phyloP scores from a whole-genome alignment of 139 green algal species.

The Chlamydomonas sp. region DNA sequence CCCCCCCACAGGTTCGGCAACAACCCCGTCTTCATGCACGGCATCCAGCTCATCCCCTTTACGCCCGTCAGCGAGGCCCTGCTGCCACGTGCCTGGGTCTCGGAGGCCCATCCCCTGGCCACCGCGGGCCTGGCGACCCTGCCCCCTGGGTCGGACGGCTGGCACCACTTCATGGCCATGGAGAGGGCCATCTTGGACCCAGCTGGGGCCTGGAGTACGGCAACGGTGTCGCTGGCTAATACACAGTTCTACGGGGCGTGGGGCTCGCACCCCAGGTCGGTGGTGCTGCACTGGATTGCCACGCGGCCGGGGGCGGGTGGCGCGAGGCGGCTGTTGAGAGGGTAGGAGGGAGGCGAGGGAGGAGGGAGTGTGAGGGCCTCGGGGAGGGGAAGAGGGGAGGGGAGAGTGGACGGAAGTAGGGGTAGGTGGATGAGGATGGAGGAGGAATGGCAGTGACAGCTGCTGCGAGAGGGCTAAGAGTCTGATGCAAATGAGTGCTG shows the following conservation, averaged over 20 bases:
- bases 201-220: not conserved
- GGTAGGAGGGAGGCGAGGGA: no score
- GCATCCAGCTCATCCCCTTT: constrained; percentile 60
- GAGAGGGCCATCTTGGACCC: not conserved
- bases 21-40: constrained; percentile 47
- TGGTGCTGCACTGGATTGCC: constrained; percentile 25
- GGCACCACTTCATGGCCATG: not conserved
- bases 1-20: constrained; percentile 21
- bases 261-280: constrained; percentile 5
- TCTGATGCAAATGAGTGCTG: no score
- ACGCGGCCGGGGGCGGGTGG: not conserved
- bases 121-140: no score
- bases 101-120: no score
- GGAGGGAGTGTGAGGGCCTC: no score
- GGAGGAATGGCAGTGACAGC: no score
- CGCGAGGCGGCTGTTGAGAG: no score
- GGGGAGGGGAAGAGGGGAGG: no score
- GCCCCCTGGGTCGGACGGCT: not conserved
- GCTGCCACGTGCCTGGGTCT: not conserved
- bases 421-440: no score
- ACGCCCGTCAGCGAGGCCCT: constrained; percentile 17
- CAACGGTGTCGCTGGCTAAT: not conserved
- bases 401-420: no score
- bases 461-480: no score
- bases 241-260: constrained; percentile 2